Percentiles rank a stretch among this genome's conserved stretches.
Evolutionary conservation across 2,329 filamentous ascomycete species (phyloP).

Genomic region (Cercospora brassicicola): DNA sequence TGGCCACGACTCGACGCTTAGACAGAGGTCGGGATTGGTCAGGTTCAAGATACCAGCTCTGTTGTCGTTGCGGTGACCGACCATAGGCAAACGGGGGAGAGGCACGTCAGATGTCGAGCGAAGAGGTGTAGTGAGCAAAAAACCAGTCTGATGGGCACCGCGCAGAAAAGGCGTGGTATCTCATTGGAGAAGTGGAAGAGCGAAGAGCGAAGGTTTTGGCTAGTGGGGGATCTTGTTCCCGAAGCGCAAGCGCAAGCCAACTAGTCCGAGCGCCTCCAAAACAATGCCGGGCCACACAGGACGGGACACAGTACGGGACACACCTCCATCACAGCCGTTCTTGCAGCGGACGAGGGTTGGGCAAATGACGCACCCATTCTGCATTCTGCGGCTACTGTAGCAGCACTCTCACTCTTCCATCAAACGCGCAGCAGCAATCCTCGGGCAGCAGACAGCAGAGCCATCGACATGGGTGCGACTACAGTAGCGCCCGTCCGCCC

Average conservation of each 20-base stretch:
- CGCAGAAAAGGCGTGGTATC: not conserved
- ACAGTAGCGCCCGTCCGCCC: not conserved
- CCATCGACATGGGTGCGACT: not conserved
- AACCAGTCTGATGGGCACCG: not conserved
- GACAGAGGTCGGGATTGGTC: no score
- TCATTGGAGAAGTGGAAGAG: no score
- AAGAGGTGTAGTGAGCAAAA: constrained; percentile 1
- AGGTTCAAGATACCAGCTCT: no score
- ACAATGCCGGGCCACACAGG: no score
- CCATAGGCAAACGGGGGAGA: not conserved
- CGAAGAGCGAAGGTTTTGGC: no score
- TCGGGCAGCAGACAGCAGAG: no score
- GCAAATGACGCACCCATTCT: not conserved
- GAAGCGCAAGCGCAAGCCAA: no score
- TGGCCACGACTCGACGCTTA: constrained; percentile 23
- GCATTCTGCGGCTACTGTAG: not conserved
- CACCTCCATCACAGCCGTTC: not conserved
- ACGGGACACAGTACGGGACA: no score
- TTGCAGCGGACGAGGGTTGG: not conserved
- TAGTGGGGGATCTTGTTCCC: no score
- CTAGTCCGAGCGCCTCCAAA: no score
- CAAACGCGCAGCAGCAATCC: constrained; percentile 4
- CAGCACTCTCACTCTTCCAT: not conserved
- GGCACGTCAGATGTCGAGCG: not conserved
- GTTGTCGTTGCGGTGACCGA: not conserved